These are phyloP conservation scores for Xerocomellus dryophilus DNA, from an alignment of 768 basidiomycete genomes.

Conservation along the genomic window DNA sequence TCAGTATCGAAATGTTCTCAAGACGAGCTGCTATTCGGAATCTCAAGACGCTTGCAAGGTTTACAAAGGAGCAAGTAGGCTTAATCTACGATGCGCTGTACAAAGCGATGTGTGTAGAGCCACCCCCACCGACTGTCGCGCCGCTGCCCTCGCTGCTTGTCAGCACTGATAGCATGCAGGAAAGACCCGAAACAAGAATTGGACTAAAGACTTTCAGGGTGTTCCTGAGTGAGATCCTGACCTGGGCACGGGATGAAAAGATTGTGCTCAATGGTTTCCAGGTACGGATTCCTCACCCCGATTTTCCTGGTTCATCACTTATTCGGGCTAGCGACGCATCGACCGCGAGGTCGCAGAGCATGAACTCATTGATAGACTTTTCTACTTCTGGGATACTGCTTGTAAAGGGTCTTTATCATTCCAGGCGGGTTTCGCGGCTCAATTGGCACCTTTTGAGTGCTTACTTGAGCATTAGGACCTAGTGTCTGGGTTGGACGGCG, in stretches of 20 bases:
- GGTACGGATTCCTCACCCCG: constrained; percentile 36
- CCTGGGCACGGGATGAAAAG: constrained; percentile 94
- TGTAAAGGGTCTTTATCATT: constrained; percentile 83
- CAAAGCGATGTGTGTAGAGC: constrained; percentile 74
- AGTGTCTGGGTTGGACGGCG: constrained; percentile 81
- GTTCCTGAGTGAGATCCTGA: constrained; percentile 88
- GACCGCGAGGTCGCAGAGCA: constrained; percentile 93
- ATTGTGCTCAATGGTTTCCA: constrained; percentile 91
- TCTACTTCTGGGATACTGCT: constrained; percentile 90
- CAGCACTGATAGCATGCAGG: constrained; percentile 57
- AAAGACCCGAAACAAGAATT: constrained; percentile 87
- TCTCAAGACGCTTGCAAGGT: constrained; percentile 71
- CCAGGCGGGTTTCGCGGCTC: constrained; percentile 52
- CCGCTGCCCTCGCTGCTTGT: constrained; percentile 51
- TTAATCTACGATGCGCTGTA: constrained; percentile 91
- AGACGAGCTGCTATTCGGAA: constrained; percentile 90
- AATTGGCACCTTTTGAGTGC: neutral
- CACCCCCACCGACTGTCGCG: constrained; percentile 56
- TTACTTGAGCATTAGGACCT: constrained; percentile 60
- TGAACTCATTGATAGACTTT: constrained; percentile 89
- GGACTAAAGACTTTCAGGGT: constrained; percentile 80
- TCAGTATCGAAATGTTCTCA: constrained; percentile 90
- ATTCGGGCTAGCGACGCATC: constrained; percentile 63
- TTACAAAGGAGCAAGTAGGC: constrained; percentile 84
- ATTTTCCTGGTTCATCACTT: constrained; percentile 1